Evolutionary conservation across 768 basidiomycete genomes (phyloP).

Genomic region (Russula earlei): DNA sequence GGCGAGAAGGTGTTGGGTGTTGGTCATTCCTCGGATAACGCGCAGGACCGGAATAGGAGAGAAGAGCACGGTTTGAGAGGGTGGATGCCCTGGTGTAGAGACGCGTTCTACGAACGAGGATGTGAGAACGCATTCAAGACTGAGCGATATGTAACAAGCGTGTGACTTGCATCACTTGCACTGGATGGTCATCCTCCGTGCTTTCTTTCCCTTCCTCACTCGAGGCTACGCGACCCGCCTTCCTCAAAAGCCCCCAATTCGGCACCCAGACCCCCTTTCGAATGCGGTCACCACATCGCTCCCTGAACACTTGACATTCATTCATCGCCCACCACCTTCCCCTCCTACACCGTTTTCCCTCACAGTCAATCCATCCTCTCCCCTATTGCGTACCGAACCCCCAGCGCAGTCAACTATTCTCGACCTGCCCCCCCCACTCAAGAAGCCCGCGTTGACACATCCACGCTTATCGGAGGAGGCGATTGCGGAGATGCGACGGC

Average conservation of each 20-base stretch:
- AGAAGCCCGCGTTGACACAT: conserved; percentile 22
- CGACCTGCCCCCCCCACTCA: conserved; percentile 24
- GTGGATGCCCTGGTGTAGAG: conserved; percentile 25
- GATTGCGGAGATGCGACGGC: conserved; percentile 45
- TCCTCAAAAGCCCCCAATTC: conserved; percentile 20
- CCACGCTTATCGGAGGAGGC: conserved; percentile 42
- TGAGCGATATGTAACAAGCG: too few relatives aligned
- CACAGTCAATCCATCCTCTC: conserved; percentile 60
- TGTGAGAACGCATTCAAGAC: conserved; percentile 31
- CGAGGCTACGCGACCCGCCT: conserved; percentile 18
- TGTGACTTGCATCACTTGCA: too few relatives aligned
- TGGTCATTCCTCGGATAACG: conserved; percentile 28
- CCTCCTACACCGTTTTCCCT: conserved; percentile 65
- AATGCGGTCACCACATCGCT: conserved; percentile 11
- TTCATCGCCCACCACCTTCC: conserved; percentile 78
- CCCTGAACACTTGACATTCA: conserved; percentile 54
- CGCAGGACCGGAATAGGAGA: conserved; percentile 25
- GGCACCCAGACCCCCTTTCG: conserved; percentile 15
- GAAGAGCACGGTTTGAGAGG: conserved; percentile 23
- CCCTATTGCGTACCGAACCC: conserved; percentile 43
- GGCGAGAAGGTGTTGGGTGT: conserved; percentile 12
- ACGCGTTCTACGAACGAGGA: conserved; percentile 29
- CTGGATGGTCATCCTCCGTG: conserved; percentile 7
- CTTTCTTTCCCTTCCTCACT: not conserved
- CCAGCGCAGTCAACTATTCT: conserved; percentile 19